A percentile compares a stretch with the other conserved stretches of the same genome.
phyloP scores from a whole-genome alignment of 768 basidiomycete genomes.

The Tulasnella sp. region DNA sequence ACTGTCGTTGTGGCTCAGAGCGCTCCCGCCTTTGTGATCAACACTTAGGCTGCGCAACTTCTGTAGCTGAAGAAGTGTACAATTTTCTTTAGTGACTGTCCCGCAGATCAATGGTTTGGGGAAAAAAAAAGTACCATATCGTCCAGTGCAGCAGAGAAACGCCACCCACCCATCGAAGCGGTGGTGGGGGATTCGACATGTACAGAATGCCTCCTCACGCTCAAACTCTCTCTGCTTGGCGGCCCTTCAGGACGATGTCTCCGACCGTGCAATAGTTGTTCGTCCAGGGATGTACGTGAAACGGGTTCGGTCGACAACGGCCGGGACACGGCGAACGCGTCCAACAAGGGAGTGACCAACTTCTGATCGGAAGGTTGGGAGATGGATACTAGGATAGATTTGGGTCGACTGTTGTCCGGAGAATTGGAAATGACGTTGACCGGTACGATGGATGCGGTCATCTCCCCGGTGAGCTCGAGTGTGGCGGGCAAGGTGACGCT shows the following conservation, averaged over 20 bases:
- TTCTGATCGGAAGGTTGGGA: not conserved
- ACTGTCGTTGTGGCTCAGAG: too few relatives aligned
- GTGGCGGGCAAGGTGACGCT: not conserved
- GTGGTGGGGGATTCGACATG: not conserved
- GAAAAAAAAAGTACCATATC: slow-evolving; percentile 8
- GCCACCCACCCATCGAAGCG: not conserved
- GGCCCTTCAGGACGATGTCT: not conserved
- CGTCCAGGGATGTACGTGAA: slow-evolving; percentile 8
- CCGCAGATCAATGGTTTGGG: not conserved
- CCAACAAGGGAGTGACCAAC: too few relatives aligned
- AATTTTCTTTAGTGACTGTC: not conserved
- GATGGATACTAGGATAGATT: not conserved
- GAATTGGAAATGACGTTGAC: not conserved
- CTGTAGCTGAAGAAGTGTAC: not conserved
- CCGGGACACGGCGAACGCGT: too few relatives aligned
- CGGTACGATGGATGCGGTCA: not conserved
- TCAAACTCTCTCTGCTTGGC: not conserved
- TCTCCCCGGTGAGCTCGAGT: not conserved
- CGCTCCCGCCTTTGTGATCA: too few relatives aligned
- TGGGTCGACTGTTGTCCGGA: not conserved
- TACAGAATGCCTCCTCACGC: slow-evolving; percentile 8
- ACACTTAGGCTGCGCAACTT: slow-evolving; percentile 1
- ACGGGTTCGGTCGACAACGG: not conserved
- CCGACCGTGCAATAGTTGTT: not conserved
- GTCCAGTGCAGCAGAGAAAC: slow-evolving; percentile 8